Evolutionary conservation across 1,284 basidiomycete species (phyloP).

Genomic region (Fomitopsis palustris): DNA sequence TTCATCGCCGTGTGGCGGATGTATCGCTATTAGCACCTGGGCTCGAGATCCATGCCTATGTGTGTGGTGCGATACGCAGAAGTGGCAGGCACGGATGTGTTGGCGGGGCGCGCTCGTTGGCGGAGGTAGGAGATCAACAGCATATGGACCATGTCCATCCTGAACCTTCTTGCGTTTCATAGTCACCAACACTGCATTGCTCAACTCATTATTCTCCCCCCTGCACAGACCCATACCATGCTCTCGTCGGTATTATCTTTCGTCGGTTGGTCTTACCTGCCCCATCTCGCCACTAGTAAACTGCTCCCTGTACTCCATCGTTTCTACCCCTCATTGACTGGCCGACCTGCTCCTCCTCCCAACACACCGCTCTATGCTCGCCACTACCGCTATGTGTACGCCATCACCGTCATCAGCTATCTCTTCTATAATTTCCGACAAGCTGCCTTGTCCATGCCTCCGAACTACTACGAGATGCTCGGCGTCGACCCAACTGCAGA

Average conservation of each 20-base stretch:
- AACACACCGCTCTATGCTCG: conserved; percentile 44
- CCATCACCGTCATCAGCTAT: conserved; percentile 66
- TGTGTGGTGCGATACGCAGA: conserved; percentile 43
- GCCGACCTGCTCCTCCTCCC: conserved; percentile 34
- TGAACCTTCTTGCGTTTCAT: conserved; percentile 20
- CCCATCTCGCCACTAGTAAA: conserved; percentile 37
- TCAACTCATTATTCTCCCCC: neutral
- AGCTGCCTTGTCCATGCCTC: conserved; percentile 49
- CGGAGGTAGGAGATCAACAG: conserved; percentile 35
- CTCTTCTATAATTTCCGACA: conserved; percentile 63
- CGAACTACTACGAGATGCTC: conserved; percentile 77
- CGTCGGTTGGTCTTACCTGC: conserved; percentile 44
- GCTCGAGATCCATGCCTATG: conserved; percentile 29
- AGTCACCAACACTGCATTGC: too few relatives aligned
- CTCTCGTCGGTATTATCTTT: conserved; percentile 32
- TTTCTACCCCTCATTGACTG: conserved; percentile 25
- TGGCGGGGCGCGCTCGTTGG: conserved; percentile 9
- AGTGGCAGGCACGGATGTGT: conserved; percentile 28
- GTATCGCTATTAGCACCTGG: conserved; percentile 32
- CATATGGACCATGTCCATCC: conserved; percentile 23
- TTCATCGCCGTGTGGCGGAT: conserved; percentile 13
- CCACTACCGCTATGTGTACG: conserved; percentile 62
- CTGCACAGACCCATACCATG: conserved; percentile 17
- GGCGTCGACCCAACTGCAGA: conserved; percentile 59
- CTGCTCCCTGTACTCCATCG: conserved; percentile 39